Base-by-base conservation (phyloP, 192 early-diverging fungal species). In the Coemansia javaensis region DNA sequence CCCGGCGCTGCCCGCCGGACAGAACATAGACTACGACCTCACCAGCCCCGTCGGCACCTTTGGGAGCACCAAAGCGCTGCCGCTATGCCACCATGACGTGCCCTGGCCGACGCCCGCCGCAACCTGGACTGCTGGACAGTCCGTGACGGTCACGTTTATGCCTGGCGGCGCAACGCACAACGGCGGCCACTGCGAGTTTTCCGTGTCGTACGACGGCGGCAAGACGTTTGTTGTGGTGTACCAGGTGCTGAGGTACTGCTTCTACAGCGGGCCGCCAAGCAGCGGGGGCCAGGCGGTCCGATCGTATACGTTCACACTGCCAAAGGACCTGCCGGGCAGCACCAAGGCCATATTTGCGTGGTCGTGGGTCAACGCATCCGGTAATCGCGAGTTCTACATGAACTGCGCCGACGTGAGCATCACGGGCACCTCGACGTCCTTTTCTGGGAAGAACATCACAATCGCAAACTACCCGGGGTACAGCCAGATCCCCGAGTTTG, bases 321-420 rank as follows among this genome's bases (percentile, higher is more conserved):
- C 85, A 5, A 37, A 30, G 5, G 44, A 62, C 8, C 44, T 80
- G 25, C 84, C 84, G 3, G 44, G 46, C 33, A 50, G 50, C 6
- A 60, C 74, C 34, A 51, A 40, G 4, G 77, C 56, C 5, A 34
- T 77, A 4, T 78, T 83, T 22, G 77, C 75, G 7, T 87, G 85
- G 84, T 56, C 78, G 12, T 89, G 87, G 87, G 82, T 83, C 37
- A 84, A 83, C 40, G 83, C 85, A 15, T 56, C 80, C 15, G 84
- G 81, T 3, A 82, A 82, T 57, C 77, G 79, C 34, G 86, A 89
- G 66, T 86, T 77, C 50, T 88, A 88, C 63, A 83, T 80, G 80
- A 76, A 80, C 43, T 85, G 82, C 47, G 82, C 80, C 27, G 79
- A 75, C 36, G 67, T 85, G 38, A 36, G 49, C 0, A 77, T 75